Conservation (phyloP, 768 basidiomycete species). For the Candolleomyces aberdarensis region DNA sequence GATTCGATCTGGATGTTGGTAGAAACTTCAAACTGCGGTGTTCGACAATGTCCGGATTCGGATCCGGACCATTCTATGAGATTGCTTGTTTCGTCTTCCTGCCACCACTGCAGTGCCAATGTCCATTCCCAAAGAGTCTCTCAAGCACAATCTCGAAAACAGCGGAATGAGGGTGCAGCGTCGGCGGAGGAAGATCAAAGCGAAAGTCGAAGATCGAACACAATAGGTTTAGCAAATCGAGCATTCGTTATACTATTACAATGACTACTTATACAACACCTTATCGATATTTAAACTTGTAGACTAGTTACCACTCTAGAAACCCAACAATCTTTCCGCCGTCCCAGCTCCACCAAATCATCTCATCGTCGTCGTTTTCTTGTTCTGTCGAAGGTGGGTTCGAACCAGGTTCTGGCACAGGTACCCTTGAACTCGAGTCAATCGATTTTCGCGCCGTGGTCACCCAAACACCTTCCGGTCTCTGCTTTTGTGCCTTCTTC, state of each 20-base stretch:
- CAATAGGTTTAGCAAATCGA: not conserved
- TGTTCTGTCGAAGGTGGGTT: slow-evolving; percentile 1
- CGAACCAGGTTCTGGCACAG: slow-evolving; percentile 12
- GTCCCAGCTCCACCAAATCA: slow-evolving; percentile 67
- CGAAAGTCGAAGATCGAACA: not conserved
- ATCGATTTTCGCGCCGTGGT: slow-evolving; percentile 16
- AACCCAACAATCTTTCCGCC: slow-evolving; percentile 48
- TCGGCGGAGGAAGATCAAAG: not conserved
- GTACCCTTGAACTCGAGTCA: no score
- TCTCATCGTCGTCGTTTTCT: slow-evolving; percentile 36
- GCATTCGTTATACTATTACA: not conserved
- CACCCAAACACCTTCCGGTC: slow-evolving; percentile 50
- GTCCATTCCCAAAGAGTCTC: no score
- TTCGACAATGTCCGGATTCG: no score
- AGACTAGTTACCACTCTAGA: slow-evolving; percentile 40
- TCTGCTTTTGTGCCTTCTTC: slow-evolving; percentile 18
- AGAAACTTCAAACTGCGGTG: not conserved
- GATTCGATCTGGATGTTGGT: not conserved
- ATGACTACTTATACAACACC: not conserved
- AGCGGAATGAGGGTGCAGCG: no score
- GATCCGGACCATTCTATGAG: no score
- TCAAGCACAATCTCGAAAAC: no score
- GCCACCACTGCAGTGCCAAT: no score
- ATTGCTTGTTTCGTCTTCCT: no score
- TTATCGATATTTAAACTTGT: not conserved